Evolutionary conservation across 2,329 filamentous ascomycete species (phyloP).

Genomic region (Chrysosporium keratinophilum): DNA sequence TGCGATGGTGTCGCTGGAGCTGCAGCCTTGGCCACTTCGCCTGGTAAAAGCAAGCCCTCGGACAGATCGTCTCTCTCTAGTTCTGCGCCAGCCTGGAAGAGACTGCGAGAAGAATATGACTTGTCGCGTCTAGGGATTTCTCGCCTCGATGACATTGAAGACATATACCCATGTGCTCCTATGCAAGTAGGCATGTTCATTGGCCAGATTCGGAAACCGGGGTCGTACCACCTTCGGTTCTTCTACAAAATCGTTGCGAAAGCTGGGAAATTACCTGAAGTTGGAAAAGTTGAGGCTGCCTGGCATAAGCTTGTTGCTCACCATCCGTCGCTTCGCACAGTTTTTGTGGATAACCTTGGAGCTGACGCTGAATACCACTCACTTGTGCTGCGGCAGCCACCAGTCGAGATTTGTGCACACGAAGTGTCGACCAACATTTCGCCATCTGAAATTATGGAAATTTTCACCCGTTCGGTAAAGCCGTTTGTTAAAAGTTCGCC

Average conservation of each 20-base stretch:
- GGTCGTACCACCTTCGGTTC: slow-evolving; percentile 7
- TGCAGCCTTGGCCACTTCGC: slow-evolving; percentile 5
- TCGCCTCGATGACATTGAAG: slow-evolving; percentile 20
- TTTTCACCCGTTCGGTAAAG: slow-evolving; percentile 6
- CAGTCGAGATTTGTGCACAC: not conserved
- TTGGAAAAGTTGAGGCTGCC: not conserved
- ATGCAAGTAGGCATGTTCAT: slow-evolving; percentile 20
- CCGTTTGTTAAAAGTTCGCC: slow-evolving; percentile 5
- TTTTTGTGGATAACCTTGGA: slow-evolving; percentile 22
- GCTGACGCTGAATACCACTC: slow-evolving; percentile 3
- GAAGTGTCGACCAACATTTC: not conserved
- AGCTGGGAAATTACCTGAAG: not conserved
- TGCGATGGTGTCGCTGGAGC: slow-evolving; percentile 14
- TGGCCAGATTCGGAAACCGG: slow-evolving; percentile 11
- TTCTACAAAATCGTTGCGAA: slow-evolving; percentile 8
- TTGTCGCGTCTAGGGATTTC: slow-evolving; percentile 2
- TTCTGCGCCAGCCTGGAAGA: not conserved
- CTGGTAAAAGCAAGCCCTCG: not conserved
- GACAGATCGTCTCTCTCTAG: not conserved
- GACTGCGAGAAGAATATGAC: slow-evolving; percentile 2
- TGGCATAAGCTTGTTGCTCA: slow-evolving; percentile 13
- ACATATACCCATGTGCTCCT: slow-evolving; percentile 26
- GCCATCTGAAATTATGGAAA: not conserved
- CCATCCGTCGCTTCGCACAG: slow-evolving; percentile 15
- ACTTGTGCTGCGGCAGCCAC: not conserved